Evolutionary conservation across 2,329 filamentous ascomycete genomes (phyloP).

Genomic region (Niveomyces coronatus): DNA sequence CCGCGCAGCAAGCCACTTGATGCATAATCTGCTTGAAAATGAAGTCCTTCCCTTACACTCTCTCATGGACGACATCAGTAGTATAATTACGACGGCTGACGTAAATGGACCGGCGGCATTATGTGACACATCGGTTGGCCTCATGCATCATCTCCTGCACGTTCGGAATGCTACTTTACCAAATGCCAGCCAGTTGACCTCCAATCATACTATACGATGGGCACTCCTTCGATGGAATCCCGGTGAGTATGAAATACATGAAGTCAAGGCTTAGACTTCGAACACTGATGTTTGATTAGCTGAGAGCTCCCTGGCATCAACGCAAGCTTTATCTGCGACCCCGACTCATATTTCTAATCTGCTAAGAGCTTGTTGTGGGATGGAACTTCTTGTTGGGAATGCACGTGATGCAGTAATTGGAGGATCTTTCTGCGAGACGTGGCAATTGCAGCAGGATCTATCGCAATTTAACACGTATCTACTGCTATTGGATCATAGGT

Average conservation of each 20-base stretch:
- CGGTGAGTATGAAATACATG: constrained; percentile 38
- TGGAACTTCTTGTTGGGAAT: constrained; percentile 21
- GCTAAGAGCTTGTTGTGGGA: constrained; percentile 58
- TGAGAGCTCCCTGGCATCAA: constrained; percentile 10
- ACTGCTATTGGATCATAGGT: constrained; percentile 35
- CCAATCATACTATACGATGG: constrained; percentile 70
- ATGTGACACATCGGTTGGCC: constrained; percentile 64
- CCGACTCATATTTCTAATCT: constrained; percentile 58
- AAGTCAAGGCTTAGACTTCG: background rate
- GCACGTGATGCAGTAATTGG: constrained; percentile 30
- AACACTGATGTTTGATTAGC: constrained; percentile 8
- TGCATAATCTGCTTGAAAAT: constrained; percentile 56
- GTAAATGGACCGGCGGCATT: constrained; percentile 69
- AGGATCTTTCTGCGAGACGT: constrained; percentile 37
- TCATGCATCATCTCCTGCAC: constrained; percentile 63
- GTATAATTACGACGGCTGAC: constrained; percentile 66
- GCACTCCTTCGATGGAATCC: constrained; percentile 73
- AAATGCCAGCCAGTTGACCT: constrained; percentile 54
- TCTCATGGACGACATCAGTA: constrained; percentile 59
- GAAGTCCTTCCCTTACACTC: constrained; percentile 57
- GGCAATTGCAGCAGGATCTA: constrained; percentile 33
- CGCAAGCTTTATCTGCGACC: constrained; percentile 37
- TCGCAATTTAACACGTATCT: constrained; percentile 42
- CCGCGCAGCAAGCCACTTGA: constrained; percentile 64
- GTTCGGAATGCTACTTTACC: constrained; percentile 58